Conservation (phyloP, 2,329 filamentous ascomycete species). For the Mariannaea sp. region DNA sequence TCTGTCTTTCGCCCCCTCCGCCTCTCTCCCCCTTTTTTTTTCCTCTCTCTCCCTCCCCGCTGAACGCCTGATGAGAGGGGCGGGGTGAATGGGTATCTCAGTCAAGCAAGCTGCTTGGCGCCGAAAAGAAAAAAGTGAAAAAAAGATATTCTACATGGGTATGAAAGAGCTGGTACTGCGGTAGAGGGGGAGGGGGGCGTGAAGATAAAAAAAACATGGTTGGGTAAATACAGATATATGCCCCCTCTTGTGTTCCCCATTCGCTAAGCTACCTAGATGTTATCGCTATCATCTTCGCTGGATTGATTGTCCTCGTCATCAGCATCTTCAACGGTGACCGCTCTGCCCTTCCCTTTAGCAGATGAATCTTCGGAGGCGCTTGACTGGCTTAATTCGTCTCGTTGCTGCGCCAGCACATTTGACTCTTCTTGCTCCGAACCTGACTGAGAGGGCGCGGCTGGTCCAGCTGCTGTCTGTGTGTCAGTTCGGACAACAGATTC, state of each 20-base stretch:
- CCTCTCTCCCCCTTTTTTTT: background rate
- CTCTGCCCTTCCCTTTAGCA: conserved; percentile 52
- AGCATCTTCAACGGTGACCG: conserved; percentile 54
- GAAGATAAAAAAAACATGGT: too few relatives aligned
- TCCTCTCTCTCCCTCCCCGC: background rate
- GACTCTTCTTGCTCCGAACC: conserved; percentile 4
- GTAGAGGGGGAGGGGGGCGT: too few relatives aligned
- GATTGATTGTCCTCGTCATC: conserved; percentile 41
- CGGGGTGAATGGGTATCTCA: background rate
- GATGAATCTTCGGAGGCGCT: conserved; percentile 14
- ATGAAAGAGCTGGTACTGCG: background rate
- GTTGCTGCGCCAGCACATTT: conserved; percentile 18
- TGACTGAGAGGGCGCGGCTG: conserved; percentile 7
- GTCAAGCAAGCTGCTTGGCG: background rate
- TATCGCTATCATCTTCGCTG: background rate
- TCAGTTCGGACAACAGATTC: conserved; percentile 27
- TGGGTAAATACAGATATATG: conserved; percentile 6
- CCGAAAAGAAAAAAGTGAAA: background rate
- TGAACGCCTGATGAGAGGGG: too few relatives aligned
- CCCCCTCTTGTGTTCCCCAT: background rate
- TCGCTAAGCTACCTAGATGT: background rate
- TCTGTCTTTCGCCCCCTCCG: background rate
- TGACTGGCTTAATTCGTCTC: conserved; percentile 15
- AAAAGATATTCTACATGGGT: conserved; percentile 11
- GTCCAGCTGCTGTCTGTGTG: conserved; percentile 6